Conservation (phyloP, 169 alveolate genomes). For the Plasmodium inui region DNA sequence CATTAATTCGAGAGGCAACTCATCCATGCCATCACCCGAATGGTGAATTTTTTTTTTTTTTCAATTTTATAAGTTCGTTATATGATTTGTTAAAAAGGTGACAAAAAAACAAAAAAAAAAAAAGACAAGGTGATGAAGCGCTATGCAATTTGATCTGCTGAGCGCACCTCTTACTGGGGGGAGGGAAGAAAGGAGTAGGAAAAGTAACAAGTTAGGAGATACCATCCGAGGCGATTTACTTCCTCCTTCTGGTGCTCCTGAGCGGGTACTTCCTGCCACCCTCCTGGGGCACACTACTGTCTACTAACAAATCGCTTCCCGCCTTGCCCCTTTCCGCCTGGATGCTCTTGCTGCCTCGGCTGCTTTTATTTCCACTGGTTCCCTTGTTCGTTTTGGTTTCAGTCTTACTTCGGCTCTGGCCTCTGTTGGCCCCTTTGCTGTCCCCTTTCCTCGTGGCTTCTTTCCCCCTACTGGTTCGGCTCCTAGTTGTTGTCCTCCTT, state of each 20-base stretch:
- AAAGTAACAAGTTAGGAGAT: background rate
- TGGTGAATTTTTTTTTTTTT: background rate
- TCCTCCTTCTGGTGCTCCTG: slow-evolving; percentile 14
- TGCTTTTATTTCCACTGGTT: background rate
- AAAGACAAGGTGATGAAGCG: background rate
- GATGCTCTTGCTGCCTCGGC: background rate
- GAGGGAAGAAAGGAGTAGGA: background rate
- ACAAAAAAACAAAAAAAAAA: background rate
- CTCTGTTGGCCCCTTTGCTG: background rate
- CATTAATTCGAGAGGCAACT: background rate
- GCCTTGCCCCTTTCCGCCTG: background rate
- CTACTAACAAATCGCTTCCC: background rate
- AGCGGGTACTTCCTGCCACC: slow-evolving; percentile 9
- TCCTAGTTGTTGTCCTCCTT: background rate
- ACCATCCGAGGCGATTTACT: background rate
- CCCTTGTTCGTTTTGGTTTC: background rate
- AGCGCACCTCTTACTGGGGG: background rate
- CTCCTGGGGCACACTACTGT: background rate
- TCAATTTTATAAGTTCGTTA: background rate
- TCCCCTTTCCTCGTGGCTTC: background rate
- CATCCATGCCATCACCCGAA: background rate
- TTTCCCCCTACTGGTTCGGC: background rate
- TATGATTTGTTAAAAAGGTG: background rate
- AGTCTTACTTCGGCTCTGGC: background rate
- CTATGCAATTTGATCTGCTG: background rate